These are phyloP conservation scores for Entomortierella beljakovae DNA, from an alignment of 192 early-diverging fungal genomes.

Conservation along the genomic window DNA sequence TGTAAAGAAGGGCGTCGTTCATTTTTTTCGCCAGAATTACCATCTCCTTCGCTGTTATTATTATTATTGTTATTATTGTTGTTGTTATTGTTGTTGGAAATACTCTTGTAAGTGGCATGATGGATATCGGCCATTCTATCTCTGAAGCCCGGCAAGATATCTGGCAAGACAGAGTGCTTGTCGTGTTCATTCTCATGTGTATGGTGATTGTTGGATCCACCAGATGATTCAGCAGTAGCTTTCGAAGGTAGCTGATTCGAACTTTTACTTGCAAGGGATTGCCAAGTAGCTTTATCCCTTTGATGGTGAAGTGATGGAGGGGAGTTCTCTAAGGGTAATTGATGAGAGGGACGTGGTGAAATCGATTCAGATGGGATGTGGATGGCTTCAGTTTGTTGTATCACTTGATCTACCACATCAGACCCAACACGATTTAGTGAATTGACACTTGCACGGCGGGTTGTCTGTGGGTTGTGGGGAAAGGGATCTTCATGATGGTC, in stretches of 20 bases:
- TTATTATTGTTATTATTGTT: conserved; percentile 2
- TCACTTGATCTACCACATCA: conserved; percentile 27
- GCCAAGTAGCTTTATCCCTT: conserved; percentile 1
- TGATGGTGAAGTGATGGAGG: too few species aligned
- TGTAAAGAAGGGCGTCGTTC: neutral
- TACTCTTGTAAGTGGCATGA: conserved; percentile 25
- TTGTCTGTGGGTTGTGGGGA: neutral
- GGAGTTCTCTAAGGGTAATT: too few species aligned
- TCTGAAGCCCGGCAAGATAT: conserved; percentile 45
- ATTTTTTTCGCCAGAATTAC: conserved; percentile 1
- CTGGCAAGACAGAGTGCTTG: conserved; percentile 40
- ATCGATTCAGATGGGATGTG: neutral
- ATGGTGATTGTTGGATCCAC: neutral
- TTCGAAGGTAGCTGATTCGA: conserved; percentile 33
- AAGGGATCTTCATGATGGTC: conserved; percentile 24
- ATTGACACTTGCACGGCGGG: neutral
- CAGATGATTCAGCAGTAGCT: neutral
- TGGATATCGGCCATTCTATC: conserved; percentile 44
- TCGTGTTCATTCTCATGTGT: conserved; percentile 28
- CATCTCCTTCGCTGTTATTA: neutral
- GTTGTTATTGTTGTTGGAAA: conserved; percentile 5
- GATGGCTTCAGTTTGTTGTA: conserved; percentile 21
- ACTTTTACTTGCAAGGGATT: conserved; percentile 30
- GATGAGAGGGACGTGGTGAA: neutral
- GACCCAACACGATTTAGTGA: neutral